These are phyloP conservation scores for Corymbia citriodora DNA, from an alignment of 441 rosid species.

Conservation along the genomic window DNA sequence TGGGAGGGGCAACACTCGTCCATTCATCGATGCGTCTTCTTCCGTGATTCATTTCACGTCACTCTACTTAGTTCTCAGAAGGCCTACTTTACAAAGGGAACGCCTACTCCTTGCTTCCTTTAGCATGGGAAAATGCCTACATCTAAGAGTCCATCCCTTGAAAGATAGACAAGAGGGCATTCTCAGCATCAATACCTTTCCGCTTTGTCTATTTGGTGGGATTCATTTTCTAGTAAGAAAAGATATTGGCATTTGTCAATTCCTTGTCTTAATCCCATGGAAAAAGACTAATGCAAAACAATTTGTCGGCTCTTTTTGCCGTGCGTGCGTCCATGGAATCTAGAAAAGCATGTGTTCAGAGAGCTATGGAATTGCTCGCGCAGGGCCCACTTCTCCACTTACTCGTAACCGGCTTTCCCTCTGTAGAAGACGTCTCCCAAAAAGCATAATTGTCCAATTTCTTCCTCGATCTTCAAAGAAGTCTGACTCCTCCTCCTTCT, in stretches of 20 bases:
- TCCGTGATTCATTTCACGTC: too few species aligned
- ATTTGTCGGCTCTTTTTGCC: not conserved
- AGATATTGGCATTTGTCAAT: not conserved
- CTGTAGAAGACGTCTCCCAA: not conserved
- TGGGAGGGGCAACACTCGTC: too few species aligned
- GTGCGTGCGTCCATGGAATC: not conserved
- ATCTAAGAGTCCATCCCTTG: not conserved
- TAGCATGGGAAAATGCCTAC: not conserved
- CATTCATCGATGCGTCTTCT: too few species aligned
- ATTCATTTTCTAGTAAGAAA: too few species aligned
- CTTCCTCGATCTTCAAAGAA: not conserved
- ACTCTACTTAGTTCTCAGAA: too few species aligned
- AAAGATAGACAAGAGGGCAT: not conserved
- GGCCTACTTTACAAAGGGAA: too few species aligned
- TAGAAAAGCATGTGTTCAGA: not conserved
- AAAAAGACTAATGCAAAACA: not conserved
- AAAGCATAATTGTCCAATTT: not conserved
- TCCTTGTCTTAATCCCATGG: not conserved
- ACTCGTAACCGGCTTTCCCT: not conserved
- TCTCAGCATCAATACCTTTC: not conserved
- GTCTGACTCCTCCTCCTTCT: not conserved
- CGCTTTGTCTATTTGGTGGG: not conserved
- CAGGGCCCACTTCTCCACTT: not conserved
- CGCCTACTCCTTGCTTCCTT: not conserved
- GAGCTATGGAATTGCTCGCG: not conserved